Percentiles rank a stretch among this genome's conserved stretches.
phyloP scores from a whole-genome alignment of 176 grass and related monocot species.

The Coix lacrymajobi region DNA sequence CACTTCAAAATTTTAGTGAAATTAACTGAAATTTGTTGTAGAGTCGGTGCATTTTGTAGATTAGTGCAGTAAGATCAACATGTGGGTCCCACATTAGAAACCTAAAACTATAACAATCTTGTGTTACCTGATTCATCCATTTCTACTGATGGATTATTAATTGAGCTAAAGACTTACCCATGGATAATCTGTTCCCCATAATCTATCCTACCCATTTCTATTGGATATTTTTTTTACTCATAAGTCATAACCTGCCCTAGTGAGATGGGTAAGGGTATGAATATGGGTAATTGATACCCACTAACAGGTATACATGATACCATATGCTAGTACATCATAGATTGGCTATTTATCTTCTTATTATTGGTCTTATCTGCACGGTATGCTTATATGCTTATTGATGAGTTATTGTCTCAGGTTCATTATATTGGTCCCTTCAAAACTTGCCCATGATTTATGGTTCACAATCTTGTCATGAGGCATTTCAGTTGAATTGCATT shows the following conservation, averaged over 20 bases:
- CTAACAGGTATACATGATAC: background rate
- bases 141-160: background rate
- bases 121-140: background rate
- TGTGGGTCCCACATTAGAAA: background rate
- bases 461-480: background rate
- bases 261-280: background rate
- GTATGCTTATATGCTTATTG: background rate
- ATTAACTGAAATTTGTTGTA: background rate
- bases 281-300: background rate
- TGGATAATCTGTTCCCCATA: background rate
- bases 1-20: background rate
- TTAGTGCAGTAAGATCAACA: background rate
- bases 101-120: background rate
- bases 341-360: background rate
- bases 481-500: conserved; percentile 11
- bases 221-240: background rate
- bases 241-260: background rate
- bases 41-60: background rate
- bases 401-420: background rate
- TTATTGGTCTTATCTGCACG: background rate
- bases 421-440: background rate
- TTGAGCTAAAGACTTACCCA: background rate
- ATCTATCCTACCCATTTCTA: background rate
- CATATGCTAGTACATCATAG: background rate
- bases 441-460: background rate